Evolutionary conservation across 2,329 filamentous ascomycete genomes (phyloP).

Genomic region (Colletotrichum paranaense): DNA sequence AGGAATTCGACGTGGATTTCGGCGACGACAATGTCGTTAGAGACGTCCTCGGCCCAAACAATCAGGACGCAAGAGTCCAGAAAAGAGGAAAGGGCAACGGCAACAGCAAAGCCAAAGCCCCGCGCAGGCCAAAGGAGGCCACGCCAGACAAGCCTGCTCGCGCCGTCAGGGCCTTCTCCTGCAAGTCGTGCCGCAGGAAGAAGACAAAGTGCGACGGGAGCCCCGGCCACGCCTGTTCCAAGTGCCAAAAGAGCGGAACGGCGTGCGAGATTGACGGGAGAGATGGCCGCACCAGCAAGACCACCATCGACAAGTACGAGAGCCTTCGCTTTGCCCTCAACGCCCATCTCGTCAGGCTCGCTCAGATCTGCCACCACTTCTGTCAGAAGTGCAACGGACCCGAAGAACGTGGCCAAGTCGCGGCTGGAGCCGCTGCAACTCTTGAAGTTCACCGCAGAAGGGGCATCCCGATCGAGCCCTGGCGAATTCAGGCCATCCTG

Average conservation of each 20-base stretch:
- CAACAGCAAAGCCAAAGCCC: background rate
- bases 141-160: background rate
- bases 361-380: background rate
- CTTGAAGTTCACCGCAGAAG: background rate
- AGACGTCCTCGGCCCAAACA: background rate
- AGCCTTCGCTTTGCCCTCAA: background rate
- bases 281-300: background rate
- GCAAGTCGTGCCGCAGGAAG: background rate
- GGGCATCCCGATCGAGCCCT: too few species aligned
- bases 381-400: rapidly evolving
- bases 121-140: too few species aligned
- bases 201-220: conserved; percentile 1
- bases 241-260: background rate
- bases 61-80: background rate
- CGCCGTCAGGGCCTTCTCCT: background rate
- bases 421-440: background rate
- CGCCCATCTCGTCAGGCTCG: background rate
- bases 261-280: background rate
- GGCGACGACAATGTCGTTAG: background rate
- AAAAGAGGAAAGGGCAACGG: background rate
- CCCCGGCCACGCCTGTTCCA: background rate
- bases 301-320: background rate
- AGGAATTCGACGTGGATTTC: too few species aligned
- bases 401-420: background rate
- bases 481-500: too few species aligned